A percentile compares a stretch with the other conserved stretches of the same genome.
Evolutionary conservation across 2,329 filamentous ascomycete genomes (phyloP).

Genomic region (Cryphonectria naterciae): DNA sequence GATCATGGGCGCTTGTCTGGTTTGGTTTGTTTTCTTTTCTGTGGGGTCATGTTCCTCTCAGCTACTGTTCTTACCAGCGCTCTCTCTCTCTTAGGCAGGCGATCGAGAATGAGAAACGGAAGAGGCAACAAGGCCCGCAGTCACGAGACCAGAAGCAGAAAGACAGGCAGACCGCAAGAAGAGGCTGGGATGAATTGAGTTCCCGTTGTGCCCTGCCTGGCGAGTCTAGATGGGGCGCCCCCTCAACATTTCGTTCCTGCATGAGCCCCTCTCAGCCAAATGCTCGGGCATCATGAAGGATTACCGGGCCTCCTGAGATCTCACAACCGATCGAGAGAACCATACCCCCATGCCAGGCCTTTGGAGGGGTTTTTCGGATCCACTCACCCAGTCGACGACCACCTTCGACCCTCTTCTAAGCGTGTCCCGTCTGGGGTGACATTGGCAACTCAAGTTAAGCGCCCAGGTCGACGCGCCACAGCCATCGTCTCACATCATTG

Average conservation of each 20-base stretch:
- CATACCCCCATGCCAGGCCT: background rate
- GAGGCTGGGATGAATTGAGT: background rate
- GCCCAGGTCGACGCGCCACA: slow-evolving; percentile 23
- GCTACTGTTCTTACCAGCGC: background rate
- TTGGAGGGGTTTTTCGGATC: slow-evolving; percentile 2
- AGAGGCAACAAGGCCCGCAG: background rate
- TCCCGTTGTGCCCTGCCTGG: background rate
- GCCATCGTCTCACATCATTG: slow-evolving; percentile 24
- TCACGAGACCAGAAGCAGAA: slow-evolving; percentile 11
- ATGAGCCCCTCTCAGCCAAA: background rate
- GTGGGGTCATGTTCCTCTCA: background rate
- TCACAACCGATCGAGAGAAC: slow-evolving; percentile 3
- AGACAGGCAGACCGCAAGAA: background rate
- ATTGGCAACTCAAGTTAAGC: slow-evolving; percentile 27
- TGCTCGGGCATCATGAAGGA: background rate
- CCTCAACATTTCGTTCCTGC: background rate
- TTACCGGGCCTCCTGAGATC: background rate
- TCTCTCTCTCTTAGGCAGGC: background rate
- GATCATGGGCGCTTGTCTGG: slow-evolving; percentile 5
- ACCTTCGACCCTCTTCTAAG: slow-evolving; percentile 18
- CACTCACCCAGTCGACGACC: slow-evolving; percentile 8
- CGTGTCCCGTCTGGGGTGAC: slow-evolving; percentile 21
- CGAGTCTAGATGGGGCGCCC: background rate
- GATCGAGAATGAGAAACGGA: background rate
- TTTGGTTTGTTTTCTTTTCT: background rate